Conservation (phyloP, 352 stramenopile genomes). For the Elongisporangium undulatum region DNA sequence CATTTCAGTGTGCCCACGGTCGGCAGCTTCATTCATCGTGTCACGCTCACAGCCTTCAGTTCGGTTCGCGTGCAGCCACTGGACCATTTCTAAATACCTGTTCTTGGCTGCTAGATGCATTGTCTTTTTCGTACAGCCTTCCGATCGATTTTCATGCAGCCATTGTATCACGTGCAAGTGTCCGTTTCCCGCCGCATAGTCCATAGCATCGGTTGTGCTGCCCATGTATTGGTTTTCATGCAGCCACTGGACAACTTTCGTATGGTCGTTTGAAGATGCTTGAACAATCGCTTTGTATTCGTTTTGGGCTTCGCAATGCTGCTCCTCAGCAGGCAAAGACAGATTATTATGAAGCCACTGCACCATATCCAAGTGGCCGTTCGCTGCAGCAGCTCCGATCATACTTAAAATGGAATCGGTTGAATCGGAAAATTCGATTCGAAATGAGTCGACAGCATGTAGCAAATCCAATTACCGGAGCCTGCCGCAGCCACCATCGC, state of each 20-base stretch:
- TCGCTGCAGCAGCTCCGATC: background rate
- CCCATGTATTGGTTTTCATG: background rate
- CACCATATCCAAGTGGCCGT: background rate
- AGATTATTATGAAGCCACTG: background rate
- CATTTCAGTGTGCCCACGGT: no score
- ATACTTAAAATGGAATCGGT: background rate
- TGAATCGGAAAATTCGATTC: background rate
- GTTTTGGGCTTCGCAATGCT: background rate
- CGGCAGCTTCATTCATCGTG: no score
- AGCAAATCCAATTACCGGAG: background rate
- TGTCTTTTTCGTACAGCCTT: background rate
- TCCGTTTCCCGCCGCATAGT: background rate
- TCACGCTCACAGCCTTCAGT: conserved; percentile 8
- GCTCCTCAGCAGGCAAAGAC: no score
- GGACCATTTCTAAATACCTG: conserved; percentile 8
- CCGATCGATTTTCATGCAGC: background rate
- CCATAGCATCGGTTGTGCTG: background rate
- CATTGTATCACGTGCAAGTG: background rate
- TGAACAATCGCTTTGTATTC: background rate
- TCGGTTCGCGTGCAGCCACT: conserved; percentile 15
- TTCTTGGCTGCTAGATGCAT: background rate
- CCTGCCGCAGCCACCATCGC: no score
- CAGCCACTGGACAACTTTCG: background rate
- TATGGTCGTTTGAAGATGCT: background rate
- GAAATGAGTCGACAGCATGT: background rate